A percentile compares a stretch with the other conserved stretches of the same genome.
Conservation (phyloP, 768 basidiomycete genomes). For the Suillus occidentalis region DNA sequence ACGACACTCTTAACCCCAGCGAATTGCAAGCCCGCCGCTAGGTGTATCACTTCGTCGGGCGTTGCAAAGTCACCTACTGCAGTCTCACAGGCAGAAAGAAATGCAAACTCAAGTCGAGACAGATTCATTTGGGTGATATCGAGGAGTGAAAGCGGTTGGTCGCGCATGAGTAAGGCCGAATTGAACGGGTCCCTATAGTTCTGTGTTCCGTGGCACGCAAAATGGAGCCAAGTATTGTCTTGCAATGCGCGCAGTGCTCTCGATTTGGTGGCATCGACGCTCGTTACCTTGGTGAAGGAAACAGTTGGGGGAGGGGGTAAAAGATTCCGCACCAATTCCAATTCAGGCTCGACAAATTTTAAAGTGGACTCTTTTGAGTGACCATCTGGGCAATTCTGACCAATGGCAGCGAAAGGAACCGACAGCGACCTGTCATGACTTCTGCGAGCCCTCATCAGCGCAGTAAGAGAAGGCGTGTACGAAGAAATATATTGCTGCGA, state of each 20-base stretch:
- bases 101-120: slow-evolving; percentile 6
- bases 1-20: slow-evolving; percentile 21
- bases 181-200: slow-evolving; percentile 12
- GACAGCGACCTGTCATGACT: background rate
- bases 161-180: slow-evolving; percentile 6
- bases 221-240: too few species aligned
- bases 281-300: too few species aligned
- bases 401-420: slow-evolving; percentile 7
- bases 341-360: background rate
- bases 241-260: too few species aligned
- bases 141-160: slow-evolving; percentile 4
- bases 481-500: slow-evolving; percentile 8
- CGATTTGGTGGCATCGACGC: too few species aligned
- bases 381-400: background rate
- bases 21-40: slow-evolving; percentile 23
- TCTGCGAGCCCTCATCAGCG: slow-evolving; percentile 12
- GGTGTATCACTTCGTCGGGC: slow-evolving; percentile 21
- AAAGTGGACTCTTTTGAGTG: background rate
- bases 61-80: background rate
- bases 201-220: too few species aligned
- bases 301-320: background rate
- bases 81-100: slow-evolving; percentile 22
- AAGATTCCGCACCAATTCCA: background rate
- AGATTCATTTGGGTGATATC: slow-evolving; percentile 5
- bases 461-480: slow-evolving; percentile 9